These are phyloP conservation scores for Fremontodendron californicum DNA, from an alignment of 345 rosid species.

Conservation along the genomic window DNA sequence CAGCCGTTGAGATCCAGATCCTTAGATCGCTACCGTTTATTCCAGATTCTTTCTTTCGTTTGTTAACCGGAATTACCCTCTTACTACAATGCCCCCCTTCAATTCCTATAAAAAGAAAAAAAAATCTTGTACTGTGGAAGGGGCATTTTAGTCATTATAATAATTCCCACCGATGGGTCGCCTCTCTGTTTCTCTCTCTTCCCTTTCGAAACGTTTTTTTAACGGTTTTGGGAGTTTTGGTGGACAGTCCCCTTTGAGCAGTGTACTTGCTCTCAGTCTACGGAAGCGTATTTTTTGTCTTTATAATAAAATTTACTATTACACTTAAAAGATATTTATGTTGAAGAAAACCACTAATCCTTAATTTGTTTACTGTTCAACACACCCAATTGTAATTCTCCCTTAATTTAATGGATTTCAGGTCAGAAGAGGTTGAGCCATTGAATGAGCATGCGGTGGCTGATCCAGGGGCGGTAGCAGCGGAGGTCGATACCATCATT, in stretches of 20 bases:
- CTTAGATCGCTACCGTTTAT: conserved; percentile 48
- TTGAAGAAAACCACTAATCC: background rate
- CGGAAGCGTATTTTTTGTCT: too few species aligned
- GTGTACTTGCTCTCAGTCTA: background rate
- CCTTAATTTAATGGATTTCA: background rate
- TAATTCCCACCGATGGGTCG: conserved; percentile 17
- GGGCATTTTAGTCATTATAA: conserved; percentile 19
- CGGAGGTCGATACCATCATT: conserved; percentile 54
- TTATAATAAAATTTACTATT: too few species aligned
- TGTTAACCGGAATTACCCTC: conserved; percentile 4
- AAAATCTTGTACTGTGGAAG: background rate
- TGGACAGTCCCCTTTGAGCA: conserved; percentile 35
- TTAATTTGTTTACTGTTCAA: too few species aligned
- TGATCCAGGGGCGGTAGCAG: conserved; percentile 63
- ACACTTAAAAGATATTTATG: too few species aligned
- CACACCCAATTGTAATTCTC: too few species aligned
- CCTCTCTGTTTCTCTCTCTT: background rate
- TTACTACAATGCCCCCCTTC: background rate
- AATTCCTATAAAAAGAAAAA: background rate
- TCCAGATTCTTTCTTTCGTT: conserved; percentile 18
- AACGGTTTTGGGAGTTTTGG: conserved; percentile 48
- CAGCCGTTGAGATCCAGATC: conserved; percentile 52
- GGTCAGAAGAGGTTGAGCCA: conserved; percentile 31
- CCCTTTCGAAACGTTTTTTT: background rate
- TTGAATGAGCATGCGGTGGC: conserved; percentile 57